Conservation (phyloP, 345 rosid genomes). For the Aquilaria sinensis region DNA sequence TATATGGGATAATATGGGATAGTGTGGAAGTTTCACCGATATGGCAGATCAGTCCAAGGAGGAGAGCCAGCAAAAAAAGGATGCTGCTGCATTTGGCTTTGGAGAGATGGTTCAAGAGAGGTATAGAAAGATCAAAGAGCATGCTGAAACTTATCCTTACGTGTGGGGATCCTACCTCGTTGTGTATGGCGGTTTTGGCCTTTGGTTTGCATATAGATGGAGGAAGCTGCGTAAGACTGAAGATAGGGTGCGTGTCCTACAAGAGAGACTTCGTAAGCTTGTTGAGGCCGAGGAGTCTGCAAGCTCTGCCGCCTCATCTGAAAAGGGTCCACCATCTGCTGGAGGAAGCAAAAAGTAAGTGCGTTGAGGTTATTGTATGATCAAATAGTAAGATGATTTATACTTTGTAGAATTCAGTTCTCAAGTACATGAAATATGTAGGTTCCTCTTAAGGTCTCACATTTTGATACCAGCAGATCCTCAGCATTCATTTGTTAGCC, state of each 20-base stretch:
- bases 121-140: conserved; percentile 58
- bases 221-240: conserved; percentile 84
- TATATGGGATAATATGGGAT: no score
- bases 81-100: conserved; percentile 28
- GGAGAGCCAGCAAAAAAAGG: conserved; percentile 29
- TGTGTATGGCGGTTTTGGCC: conserved; percentile 77
- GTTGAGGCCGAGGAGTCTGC: conserved; percentile 51
- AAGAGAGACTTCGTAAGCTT: conserved; percentile 49
- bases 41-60: conserved; percentile 11
- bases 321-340: conserved; percentile 25
- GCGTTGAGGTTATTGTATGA: no score
- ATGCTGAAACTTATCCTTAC: conserved; percentile 77
- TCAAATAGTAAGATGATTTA: no score
- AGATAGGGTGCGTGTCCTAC: conserved; percentile 81
- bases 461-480: no score
- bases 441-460: no score
- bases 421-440: no score
- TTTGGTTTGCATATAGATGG: conserved; percentile 74
- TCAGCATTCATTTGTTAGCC: no score
- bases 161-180: conserved; percentile 89
- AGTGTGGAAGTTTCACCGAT: no score
- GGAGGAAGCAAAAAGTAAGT: conserved; percentile 11
- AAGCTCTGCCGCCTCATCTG: conserved; percentile 24
- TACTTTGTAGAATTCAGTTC: no score
- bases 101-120: conserved; percentile 35